These are phyloP conservation scores for Thermothielavioides terrestris DNA, from an alignment of 495 filamentous ascomycete genomes.

Conservation along the genomic window DNA sequence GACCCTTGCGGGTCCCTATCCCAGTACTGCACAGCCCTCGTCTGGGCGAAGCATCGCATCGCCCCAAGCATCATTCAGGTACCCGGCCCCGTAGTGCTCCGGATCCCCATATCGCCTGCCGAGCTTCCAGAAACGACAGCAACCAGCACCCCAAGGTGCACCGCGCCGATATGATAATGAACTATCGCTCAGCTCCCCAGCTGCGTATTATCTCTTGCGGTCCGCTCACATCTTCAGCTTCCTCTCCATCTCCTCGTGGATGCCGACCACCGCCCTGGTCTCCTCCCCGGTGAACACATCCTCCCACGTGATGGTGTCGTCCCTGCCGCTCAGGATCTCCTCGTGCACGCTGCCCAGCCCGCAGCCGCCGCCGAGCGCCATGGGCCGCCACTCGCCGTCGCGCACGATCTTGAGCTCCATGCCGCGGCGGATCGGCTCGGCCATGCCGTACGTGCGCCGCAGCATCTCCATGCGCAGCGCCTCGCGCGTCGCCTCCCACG, in stretches of 20 bases:
- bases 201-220: not conserved
- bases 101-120: too few relatives aligned
- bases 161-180: too few relatives aligned
- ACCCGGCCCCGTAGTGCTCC: too few relatives aligned
- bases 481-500: slow-evolving; percentile 81
- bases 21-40: too few relatives aligned
- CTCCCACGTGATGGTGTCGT: slow-evolving; percentile 74
- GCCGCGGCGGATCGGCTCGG: slow-evolving; percentile 84
- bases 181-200: too few relatives aligned
- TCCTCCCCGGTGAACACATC: slow-evolving; percentile 76
- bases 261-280: slow-evolving; percentile 54
- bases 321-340: slow-evolving; percentile 75
- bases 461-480: slow-evolving; percentile 76
- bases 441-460: slow-evolving; percentile 78
- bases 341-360: slow-evolving; percentile 48
- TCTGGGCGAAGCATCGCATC: too few relatives aligned
- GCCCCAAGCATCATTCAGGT: too few relatives aligned
- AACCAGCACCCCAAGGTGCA: too few relatives aligned
- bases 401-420: slow-evolving; percentile 87
- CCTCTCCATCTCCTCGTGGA: slow-evolving; percentile 92
- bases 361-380: slow-evolving; percentile 33
- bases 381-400: slow-evolving; percentile 46
- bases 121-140: too few relatives aligned
- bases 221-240: slow-evolving; percentile 49
- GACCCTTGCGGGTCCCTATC: too few relatives aligned